Percentiles rank a stretch among this genome's conserved stretches.
Evolutionary conservation across 352 stramenopile genomes (phyloP).

Genomic region (Pythium rhizo-oryzae): DNA sequence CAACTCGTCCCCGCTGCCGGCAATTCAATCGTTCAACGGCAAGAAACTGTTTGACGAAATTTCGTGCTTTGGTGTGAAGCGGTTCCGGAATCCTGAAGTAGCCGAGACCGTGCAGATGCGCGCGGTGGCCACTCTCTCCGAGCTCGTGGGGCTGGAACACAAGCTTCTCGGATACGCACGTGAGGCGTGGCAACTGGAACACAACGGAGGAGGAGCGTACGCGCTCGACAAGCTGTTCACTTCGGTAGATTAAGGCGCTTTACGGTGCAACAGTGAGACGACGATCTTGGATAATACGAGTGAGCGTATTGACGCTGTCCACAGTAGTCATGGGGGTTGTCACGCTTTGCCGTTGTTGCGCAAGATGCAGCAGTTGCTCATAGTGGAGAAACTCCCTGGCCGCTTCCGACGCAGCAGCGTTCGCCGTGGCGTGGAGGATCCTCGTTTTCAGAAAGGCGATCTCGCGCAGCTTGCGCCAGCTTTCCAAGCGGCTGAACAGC

Average conservation of each 20-base stretch:
- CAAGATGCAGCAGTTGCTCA: slow-evolving; percentile 12
- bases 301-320: slow-evolving; percentile 18
- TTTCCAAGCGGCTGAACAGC: slow-evolving; percentile 20
- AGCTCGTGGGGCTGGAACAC: slow-evolving; percentile 23
- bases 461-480: slow-evolving; percentile 25
- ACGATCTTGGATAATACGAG: slow-evolving; percentile 24
- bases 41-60: slow-evolving; percentile 64
- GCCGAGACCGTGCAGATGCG: slow-evolving; percentile 6
- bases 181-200: slow-evolving; percentile 6
- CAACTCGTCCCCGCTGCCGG: slow-evolving; percentile 29
- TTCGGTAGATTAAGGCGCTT: not conserved
- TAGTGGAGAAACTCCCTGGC: slow-evolving; percentile 24
- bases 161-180: slow-evolving; percentile 23
- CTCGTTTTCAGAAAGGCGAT: slow-evolving; percentile 26
- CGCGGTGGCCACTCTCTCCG: not conserved
- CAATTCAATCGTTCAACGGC: slow-evolving; percentile 62
- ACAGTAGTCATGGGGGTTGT: slow-evolving; percentile 5
- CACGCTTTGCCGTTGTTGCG: slow-evolving; percentile 9
- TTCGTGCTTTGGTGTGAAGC: slow-evolving; percentile 71
- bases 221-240: not conserved
- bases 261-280: slow-evolving; percentile 1
- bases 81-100: slow-evolving; percentile 28
- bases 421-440: slow-evolving; percentile 1
- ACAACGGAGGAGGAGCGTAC: not conserved
- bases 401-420: not conserved